Base-by-base conservation (phyloP, 306 rosid genomes). In the Lupinus albus region DNA sequence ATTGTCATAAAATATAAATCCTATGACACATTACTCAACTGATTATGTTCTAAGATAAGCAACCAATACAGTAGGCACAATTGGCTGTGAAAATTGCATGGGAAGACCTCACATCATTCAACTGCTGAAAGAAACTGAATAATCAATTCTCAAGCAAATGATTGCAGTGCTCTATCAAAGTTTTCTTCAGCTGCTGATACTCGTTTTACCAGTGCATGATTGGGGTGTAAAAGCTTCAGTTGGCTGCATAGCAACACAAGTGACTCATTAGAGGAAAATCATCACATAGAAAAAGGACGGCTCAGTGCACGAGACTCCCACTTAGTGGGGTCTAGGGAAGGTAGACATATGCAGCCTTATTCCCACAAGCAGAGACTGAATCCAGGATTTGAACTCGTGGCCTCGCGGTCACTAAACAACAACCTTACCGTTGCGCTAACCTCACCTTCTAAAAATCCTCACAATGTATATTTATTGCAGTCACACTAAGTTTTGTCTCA, bases 221-320 rank as follows among this genome's bases (percentile, higher is more conserved):
- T 92, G 8, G 97, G 89, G 85, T 90, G 96, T 7, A 95, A 66
- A 72, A 94, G 88, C 83, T 85, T 90, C 85, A 94, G 86, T 55
- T 90, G 99, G 89, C 99, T 94, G 97, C 81, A 88, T 80, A 70
- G 36, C 64, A 77, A 60, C 5, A 18, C 71, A 57, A 44, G 69
- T 10, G n/a, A 62, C 3, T 46, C 61, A 15, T 28, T 14, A 17
- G 64, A 36, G 47, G 7, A 51, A 47, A 56, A 38, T 6, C 36
- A 30, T 17, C 8, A 30, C 38, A 8, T n/a, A n/a, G n/a, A n/a
- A n/a, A n/a, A n/a, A n/a, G n/a, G n/a, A n/a, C n/a, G n/a, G n/a
- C n/a, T n/a, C n/a, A n/a, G n/a, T n/a, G n/a, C n/a, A n/a, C n/a
- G n/a, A n/a, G n/a, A n/a, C n/a, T n/a, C n/a, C n/a, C n/a, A n/a